Percentiles rank a stretch among this genome's conserved stretches.
phyloP scores from a whole-genome alignment of 2,329 filamentous ascomycete species.

The Trichoderma breve region DNA sequence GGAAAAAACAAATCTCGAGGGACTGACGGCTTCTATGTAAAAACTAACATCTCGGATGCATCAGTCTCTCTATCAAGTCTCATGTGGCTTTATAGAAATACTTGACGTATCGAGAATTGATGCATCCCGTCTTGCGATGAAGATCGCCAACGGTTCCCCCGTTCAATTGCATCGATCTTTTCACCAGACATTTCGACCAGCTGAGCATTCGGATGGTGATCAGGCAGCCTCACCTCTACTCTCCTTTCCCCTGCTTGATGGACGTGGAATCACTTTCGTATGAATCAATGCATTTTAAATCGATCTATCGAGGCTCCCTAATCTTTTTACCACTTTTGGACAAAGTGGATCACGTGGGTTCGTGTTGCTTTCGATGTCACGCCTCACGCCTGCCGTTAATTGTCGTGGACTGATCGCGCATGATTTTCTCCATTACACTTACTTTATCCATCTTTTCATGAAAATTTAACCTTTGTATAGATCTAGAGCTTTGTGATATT shows the following conservation, averaged over 20 bases:
- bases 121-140: background rate
- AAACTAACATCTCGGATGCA: background rate
- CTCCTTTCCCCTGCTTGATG: background rate
- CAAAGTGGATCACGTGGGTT: conserved; percentile 29
- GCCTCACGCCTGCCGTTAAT: conserved; percentile 21
- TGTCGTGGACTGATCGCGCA: background rate
- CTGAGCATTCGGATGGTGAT: background rate
- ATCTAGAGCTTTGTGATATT: too few relatives aligned
- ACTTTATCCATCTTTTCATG: background rate
- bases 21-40: background rate
- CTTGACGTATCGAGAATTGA: background rate
- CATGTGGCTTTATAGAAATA: too few relatives aligned
- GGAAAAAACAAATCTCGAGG: background rate
- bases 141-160: background rate
- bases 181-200: background rate
- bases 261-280: background rate
- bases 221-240: background rate
- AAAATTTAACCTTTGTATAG: background rate
- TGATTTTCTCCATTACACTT: background rate
- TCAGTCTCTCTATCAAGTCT: background rate
- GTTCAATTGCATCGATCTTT: background rate
- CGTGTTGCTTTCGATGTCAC: conserved; percentile 27
- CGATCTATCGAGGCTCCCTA: conserved; percentile 22
- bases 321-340: conserved; percentile 7
- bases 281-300: conserved; percentile 18